Percentiles rank a stretch among this genome's conserved stretches.
These are phyloP conservation scores for Leccinum aurantiacum DNA, from an alignment of 768 basidiomycete species.

Conservation along the genomic window DNA sequence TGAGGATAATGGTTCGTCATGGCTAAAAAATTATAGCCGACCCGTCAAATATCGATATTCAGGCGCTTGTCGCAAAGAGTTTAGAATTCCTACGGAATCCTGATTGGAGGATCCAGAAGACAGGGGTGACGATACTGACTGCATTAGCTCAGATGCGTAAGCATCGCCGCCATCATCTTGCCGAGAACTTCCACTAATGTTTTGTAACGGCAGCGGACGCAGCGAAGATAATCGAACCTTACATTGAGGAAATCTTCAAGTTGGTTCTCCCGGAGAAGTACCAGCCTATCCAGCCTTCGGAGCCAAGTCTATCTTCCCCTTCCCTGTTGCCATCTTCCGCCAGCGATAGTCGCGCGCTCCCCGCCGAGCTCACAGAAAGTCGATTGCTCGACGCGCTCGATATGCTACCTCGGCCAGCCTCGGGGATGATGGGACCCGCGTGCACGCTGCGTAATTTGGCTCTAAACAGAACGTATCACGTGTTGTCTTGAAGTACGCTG, in stretches of 20 bases:
- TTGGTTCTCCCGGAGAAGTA: neutral
- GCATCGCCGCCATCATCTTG: neutral
- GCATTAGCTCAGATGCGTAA: constrained; percentile 23
- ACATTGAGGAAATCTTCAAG: neutral
- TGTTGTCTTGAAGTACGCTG: neutral
- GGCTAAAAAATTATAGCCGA: neutral
- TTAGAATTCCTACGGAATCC: neutral
- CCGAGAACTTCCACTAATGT: neutral
- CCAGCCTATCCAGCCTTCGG: neutral
- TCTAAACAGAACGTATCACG: neutral
- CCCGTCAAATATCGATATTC: neutral
- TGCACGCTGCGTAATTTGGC: neutral
- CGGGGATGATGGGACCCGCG: constrained; percentile 18
- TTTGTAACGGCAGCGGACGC: neutral
- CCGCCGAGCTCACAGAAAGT: neutral
- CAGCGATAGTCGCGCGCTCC: neutral
- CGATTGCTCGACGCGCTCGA: neutral
- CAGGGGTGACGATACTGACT: constrained; percentile 24
- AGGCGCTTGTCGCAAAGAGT: constrained; percentile 13
- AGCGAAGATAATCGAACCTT: neutral
- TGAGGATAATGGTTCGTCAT: neutral
- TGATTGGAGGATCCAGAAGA: constrained; percentile 25
- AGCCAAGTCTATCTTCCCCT: too few relatives aligned
- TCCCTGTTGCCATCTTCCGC: neutral
- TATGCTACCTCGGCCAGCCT: constrained; percentile 6